Percentiles rank a stretch among this genome's conserved stretches.
Conservation (phyloP, 2,329 filamentous ascomycete species). For the Penicillium sp. region DNA sequence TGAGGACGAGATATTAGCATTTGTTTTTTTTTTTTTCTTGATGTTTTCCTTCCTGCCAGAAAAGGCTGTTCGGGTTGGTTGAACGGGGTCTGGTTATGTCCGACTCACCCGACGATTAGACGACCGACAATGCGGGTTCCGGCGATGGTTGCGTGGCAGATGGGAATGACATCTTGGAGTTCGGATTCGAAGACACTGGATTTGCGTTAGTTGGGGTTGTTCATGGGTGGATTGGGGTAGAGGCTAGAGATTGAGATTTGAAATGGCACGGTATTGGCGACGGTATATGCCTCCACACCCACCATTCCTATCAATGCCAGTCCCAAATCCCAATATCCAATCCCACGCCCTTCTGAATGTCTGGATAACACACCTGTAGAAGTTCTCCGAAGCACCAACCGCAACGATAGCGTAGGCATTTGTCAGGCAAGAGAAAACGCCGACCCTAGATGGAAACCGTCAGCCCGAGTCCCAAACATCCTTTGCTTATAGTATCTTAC, state of each 20-base stretch:
- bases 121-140: slow-evolving; percentile 95
- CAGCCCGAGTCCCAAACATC: not conserved
- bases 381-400: slow-evolving; percentile 95
- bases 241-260: not conserved
- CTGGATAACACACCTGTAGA: slow-evolving; percentile 69
- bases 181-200: slow-evolving; percentile 91
- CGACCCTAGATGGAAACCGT: slow-evolving; percentile 65
- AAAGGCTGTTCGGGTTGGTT: not conserved
- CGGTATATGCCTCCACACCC: not conserved
- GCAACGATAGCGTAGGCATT: slow-evolving; percentile 96
- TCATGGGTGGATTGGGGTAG: not conserved
- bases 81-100: not conserved
- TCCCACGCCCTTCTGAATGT: not conserved
- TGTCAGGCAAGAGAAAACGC: slow-evolving; percentile 93
- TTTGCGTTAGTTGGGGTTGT: slow-evolving; percentile 10
- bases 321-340: not conserved
- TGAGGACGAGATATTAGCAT: slow-evolving; percentile 33
- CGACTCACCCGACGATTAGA: slow-evolving; percentile 76
- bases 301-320: not conserved
- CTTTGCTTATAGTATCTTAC: slow-evolving; percentile 28
- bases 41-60: not conserved
- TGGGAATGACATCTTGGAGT: slow-evolving; percentile 94
- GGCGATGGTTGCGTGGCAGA: slow-evolving; percentile 93
- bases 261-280: not conserved
- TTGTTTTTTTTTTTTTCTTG: not conserved